phyloP scores from a whole-genome alignment of 768 basidiomycete genomes.

The Boletus reticulatus region DNA sequence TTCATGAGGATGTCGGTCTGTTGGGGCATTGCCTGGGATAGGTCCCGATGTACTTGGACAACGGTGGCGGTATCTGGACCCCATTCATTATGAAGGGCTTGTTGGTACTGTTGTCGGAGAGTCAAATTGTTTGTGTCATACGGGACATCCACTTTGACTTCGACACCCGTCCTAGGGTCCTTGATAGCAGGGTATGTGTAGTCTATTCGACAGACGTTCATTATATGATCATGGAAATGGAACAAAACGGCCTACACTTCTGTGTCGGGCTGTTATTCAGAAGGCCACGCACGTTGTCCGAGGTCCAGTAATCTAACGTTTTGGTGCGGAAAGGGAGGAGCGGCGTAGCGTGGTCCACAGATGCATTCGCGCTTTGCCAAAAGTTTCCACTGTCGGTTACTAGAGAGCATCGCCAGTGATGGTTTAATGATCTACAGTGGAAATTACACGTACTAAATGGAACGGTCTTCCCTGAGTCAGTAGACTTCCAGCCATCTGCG shows the following conservation, averaged over 20 bases:
- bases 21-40: neutral
- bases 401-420: neutral
- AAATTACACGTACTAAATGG: conserved; percentile 10
- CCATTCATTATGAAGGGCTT: conserved; percentile 5
- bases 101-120: conserved; percentile 6
- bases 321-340: conserved; percentile 15
- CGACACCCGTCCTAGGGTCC: neutral
- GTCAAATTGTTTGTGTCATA: neutral
- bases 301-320: conserved; percentile 11
- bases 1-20: conserved; percentile 3
- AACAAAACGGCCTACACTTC: conserved; percentile 8
- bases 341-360: neutral
- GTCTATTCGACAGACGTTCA: conserved; percentile 1
- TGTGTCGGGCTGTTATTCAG: neutral
- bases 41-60: neutral
- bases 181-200: conserved; percentile 20
- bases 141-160: conserved; percentile 14
- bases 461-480: neutral
- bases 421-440: neutral
- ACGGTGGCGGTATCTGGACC: neutral
- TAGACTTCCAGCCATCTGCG: conserved; percentile 7
- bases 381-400: conserved; percentile 2
- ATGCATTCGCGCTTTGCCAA: neutral
- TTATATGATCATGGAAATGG: neutral
- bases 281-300: conserved; percentile 8